Evolutionary conservation across 2,329 filamentous ascomycete genomes (phyloP), one percentile per base, ranked within the genome.

Genomic region (Grosmannia huntii): DNA sequence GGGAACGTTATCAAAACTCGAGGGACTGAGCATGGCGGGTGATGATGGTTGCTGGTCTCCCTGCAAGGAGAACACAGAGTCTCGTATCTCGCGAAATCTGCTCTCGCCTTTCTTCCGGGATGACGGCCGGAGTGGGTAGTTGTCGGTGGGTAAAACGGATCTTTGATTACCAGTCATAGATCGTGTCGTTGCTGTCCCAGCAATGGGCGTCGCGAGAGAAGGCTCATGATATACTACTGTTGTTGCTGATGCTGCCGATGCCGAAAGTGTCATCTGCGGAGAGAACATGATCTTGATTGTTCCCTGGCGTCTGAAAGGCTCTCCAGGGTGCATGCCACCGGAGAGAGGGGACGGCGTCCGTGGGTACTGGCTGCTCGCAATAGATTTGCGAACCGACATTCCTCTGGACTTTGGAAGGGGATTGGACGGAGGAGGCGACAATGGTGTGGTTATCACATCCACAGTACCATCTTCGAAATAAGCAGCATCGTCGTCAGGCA

Each of bases 181-280:
- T 31, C 59, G 33, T 36, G 52, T 12, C 28, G 31, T 25, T 27
- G 49, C 41, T 52, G 57, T 46, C 28, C 21, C 57, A 12, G 57
- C 19, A 23, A 59, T 60, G 60, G 62, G 60, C 62, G 57, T 62
- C 62, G 60, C 60, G 60, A 58, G 36, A 44, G 31, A 59, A 57
- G 59, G 54, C 54, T 54, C 16, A 6, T 41, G 52, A 31, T 41
- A 48, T 19, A 59, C 25, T 38, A 56, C 27, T 23, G 60, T 44
- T 12, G 51, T 62, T 60, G 16, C 44, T 23, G 33, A 21, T 16
- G 54, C 27, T 21, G 55, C 10, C 14, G 55, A 36, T 12, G 55
- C 2, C 27, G 48, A 25, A 12, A 28, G 6, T 14, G 12, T 1
- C 2, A 23, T 7, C n/a, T 25, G 38, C 19, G 56, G 50, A 9